phyloP scores from a whole-genome alignment of 768 basidiomycete species.

The Ramaria rubella region DNA sequence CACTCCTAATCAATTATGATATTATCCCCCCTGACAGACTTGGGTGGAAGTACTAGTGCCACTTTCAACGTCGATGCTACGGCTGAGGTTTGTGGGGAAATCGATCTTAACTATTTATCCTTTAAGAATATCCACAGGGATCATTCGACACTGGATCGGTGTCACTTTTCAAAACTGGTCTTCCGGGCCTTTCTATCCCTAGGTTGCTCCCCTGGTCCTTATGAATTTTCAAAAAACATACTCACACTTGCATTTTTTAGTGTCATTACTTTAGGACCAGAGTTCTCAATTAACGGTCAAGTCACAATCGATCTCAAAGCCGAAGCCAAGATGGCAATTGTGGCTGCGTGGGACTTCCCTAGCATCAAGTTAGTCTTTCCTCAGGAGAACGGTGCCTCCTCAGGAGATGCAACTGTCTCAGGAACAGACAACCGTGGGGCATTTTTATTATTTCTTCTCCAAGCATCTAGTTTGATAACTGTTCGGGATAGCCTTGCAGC shows the following conservation, averaged over 20 bases:
- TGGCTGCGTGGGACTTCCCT: background rate
- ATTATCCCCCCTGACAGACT: background rate
- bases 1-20: background rate
- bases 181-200: conserved; percentile 1
- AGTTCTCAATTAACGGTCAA: background rate
- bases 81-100: background rate
- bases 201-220: background rate
- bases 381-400: background rate
- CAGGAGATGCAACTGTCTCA: background rate
- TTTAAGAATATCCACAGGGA: background rate
- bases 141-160: background rate
- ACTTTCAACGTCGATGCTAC: background rate
- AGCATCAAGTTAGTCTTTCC: background rate
- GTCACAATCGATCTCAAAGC: background rate
- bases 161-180: background rate
- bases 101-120: background rate
- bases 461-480: background rate
- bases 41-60: background rate
- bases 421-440: background rate
- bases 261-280: background rate
- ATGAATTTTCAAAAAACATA: background rate
- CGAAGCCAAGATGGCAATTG: background rate
- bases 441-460: background rate
- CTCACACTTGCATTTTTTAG: background rate
- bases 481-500: background rate